Percentiles rank a stretch among this genome's conserved stretches.
phyloP scores from a whole-genome alignment of 441 rosid genomes.

The Adansonia madagascariensis region DNA sequence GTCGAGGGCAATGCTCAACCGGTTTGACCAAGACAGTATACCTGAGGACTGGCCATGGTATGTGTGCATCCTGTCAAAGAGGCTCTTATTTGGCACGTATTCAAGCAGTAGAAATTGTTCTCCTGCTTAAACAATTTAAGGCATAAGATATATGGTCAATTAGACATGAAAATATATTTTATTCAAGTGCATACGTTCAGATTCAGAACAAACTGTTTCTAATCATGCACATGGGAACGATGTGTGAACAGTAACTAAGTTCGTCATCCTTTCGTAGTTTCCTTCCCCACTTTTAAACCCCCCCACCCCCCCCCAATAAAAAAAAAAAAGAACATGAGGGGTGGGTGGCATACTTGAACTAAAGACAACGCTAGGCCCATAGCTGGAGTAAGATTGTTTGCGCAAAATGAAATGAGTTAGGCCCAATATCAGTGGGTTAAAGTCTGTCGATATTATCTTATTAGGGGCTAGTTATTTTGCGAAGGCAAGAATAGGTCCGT shows the following conservation, averaged over 20 bases:
- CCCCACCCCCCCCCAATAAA: no score
- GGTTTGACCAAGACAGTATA: constrained; percentile 43
- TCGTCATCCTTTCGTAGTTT: no score
- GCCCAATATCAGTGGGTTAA: background rate
- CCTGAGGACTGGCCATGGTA: constrained; percentile 36
- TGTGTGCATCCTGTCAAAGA: constrained; percentile 48
- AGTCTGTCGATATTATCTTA: no score
- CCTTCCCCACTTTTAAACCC: no score
- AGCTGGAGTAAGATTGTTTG: background rate
- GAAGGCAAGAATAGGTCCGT: background rate
- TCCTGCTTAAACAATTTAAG: constrained; percentile 29
- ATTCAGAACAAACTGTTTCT: no score
- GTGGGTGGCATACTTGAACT: no score
- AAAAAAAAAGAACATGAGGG: no score
- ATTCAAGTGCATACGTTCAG: background rate
- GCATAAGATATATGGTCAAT: background rate
- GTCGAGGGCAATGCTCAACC: constrained; percentile 47
- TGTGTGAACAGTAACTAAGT: no score
- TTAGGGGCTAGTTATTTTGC: background rate
- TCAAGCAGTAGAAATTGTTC: constrained; percentile 44
- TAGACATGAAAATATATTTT: background rate
- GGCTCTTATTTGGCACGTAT: constrained; percentile 45
- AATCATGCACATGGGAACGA: no score
- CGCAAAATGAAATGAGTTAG: background rate
- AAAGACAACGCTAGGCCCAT: background rate